A percentile compares a stretch with the other conserved stretches of the same genome.
Conservation (phyloP, 2,329 filamentous ascomycete genomes). For the Colletotrichum tropicicola region DNA sequence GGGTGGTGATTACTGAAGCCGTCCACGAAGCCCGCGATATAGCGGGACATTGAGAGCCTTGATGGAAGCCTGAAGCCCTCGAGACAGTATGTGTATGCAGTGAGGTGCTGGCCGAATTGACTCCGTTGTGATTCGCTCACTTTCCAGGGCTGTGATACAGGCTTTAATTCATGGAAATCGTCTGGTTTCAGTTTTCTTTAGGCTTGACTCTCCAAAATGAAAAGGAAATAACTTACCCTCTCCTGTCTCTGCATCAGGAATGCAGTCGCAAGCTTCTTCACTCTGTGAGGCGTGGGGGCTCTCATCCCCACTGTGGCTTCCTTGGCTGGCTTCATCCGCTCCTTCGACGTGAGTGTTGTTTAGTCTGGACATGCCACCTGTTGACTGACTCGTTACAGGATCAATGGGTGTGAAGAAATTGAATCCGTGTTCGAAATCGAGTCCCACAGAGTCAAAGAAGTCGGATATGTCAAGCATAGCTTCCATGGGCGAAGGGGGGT, state of each 20-base stretch:
- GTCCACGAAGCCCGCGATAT: constrained; percentile 6
- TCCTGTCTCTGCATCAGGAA: background rate
- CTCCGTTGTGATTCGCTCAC: background rate
- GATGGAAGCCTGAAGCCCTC: background rate
- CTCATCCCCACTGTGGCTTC: background rate
- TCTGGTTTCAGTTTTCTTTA: background rate
- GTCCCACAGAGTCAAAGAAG: background rate
- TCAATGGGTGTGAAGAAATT: background rate
- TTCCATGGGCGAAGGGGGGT: background rate
- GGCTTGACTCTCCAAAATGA: background rate
- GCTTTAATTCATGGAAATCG: background rate
- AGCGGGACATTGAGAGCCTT: background rate
- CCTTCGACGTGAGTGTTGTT: background rate
- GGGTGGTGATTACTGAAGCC: constrained; percentile 11
- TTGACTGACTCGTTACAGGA: background rate
- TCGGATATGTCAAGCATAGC: constrained; percentile 10
- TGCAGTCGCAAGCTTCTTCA: too few relatives aligned
- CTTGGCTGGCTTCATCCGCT: background rate
- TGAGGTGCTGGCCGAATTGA: background rate
- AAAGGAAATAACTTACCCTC: background rate
- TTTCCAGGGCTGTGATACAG: background rate
- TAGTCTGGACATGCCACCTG: background rate
- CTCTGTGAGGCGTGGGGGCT: too few relatives aligned
- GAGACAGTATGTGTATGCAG: background rate
- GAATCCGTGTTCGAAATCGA: background rate